Percentiles rank a stretch among this genome's conserved stretches.
phyloP scores from a whole-genome alignment of 177 flowering plant species.

The Tripterygium wilfordii region DNA sequence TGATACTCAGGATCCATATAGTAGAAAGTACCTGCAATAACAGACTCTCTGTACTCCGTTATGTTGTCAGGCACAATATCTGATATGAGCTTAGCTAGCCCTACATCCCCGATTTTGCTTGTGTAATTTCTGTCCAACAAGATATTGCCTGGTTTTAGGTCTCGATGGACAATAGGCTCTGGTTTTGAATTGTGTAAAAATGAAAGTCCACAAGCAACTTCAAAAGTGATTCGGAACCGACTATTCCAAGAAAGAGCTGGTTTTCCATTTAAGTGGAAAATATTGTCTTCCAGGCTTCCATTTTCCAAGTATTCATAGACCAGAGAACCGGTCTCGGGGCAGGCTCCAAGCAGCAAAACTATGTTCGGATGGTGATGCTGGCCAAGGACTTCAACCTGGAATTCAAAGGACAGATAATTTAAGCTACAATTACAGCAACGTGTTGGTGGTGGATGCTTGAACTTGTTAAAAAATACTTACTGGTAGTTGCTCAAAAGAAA shows the following conservation, averaged over 20 bases:
- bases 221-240: conserved; percentile 63
- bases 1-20: conserved; percentile 98
- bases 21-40: conserved; percentile 69
- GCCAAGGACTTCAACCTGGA: conserved; percentile 86
- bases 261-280: conserved; percentile 32
- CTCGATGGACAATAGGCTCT: conserved; percentile 82
- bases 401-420: conserved; percentile 6
- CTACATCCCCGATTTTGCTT: conserved; percentile 90
- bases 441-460: too few relatives aligned
- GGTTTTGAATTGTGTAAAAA: conserved; percentile 78
- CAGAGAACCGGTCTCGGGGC: conserved; percentile 78
- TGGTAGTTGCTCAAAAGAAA: too few relatives aligned
- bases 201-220: conserved; percentile 79
- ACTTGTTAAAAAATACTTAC: not conserved
- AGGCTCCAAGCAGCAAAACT: conserved; percentile 82
- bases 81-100: conserved; percentile 74
- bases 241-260: conserved; percentile 76
- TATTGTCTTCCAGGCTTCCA: conserved; percentile 71
- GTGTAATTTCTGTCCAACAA: conserved; percentile 62
- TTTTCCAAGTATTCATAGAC: conserved; percentile 90
- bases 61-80: conserved; percentile 64
- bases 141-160: conserved; percentile 89
- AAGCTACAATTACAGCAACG: not conserved
- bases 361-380: conserved; percentile 74
- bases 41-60: conserved; percentile 60